Conservation (phyloP, 1,139 yeast genomes). For the Suhomyces coccinellae region DNA sequence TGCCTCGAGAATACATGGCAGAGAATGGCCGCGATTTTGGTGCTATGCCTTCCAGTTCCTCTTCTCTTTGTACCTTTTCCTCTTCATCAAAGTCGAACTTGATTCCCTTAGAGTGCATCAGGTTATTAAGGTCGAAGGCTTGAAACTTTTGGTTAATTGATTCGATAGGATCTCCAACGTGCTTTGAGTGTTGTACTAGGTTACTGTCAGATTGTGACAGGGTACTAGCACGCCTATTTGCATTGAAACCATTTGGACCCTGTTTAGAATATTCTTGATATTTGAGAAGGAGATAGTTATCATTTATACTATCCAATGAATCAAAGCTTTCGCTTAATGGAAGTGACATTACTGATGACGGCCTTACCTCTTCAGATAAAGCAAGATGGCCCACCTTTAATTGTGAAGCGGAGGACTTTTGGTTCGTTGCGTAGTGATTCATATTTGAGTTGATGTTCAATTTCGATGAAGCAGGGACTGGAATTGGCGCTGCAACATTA, state of each 20-base stretch:
- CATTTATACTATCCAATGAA: constrained; percentile 70
- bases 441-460: neutral
- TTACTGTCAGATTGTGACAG: constrained; percentile 13
- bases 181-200: neutral
- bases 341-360: constrained; percentile 47
- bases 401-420: neutral
- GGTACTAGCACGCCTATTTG: constrained; percentile 12
- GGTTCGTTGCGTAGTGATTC: neutral
- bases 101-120: constrained; percentile 33
- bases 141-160: constrained; percentile 36
- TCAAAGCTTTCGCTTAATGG: constrained; percentile 77
- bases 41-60: constrained; percentile 17
- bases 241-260: neutral
- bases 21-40: constrained; percentile 14
- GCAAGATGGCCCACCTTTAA: constrained; percentile 38
- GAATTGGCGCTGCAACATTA: constrained; percentile 22
- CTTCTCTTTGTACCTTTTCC: constrained; percentile 4
- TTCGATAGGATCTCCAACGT: constrained; percentile 3
- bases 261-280: constrained; percentile 33
- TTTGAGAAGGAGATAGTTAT: constrained; percentile 47
- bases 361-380: constrained; percentile 27
- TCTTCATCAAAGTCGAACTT: constrained; percentile 7
- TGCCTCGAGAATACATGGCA: neutral
- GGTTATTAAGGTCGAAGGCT: constrained; percentile 38
- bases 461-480: constrained; percentile 14